Evolutionary conservation across 2,329 filamentous ascomycete genomes (phyloP).

Genomic region (Ambrosiella xylebori): DNA sequence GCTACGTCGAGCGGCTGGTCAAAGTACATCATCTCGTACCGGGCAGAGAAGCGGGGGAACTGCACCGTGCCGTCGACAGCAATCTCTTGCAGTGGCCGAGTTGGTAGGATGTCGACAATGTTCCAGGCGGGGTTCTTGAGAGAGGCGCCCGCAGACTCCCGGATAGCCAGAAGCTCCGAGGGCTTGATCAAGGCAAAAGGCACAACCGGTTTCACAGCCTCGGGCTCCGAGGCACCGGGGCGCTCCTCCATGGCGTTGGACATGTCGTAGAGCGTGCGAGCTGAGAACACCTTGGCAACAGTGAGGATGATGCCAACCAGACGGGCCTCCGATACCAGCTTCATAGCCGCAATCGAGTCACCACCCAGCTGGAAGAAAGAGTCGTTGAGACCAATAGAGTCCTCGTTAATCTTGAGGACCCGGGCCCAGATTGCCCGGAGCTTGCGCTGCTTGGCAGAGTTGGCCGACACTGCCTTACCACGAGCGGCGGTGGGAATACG

Average conservation of each 20-base stretch:
- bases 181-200: conserved; percentile 30
- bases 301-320: conserved; percentile 30
- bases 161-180: conserved; percentile 17
- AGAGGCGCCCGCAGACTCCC: conserved; percentile 30
- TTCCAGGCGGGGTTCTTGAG: conserved; percentile 33
- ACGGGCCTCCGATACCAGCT: conserved; percentile 37
- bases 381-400: conserved; percentile 34
- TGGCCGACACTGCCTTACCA: conserved; percentile 22
- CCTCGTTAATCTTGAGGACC: conserved; percentile 26
- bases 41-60: conserved; percentile 41
- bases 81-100: conserved; percentile 40
- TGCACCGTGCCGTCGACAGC: conserved; percentile 41
- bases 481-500: conserved; percentile 1
- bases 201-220: conserved; percentile 17
- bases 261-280: conserved; percentile 32
- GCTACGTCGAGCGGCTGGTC: conserved; percentile 30
- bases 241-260: conserved; percentile 30
- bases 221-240: conserved; percentile 13
- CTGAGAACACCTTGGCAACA: conserved; percentile 38
- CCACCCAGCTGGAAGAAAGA: conserved; percentile 45
- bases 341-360: conserved; percentile 44
- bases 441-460: conserved; percentile 26
- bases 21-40: conserved; percentile 49
- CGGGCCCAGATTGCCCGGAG: conserved; percentile 32
- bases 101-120: conserved; percentile 39